Evolutionary conservation across 2,329 filamentous ascomycete genomes (phyloP).

Genomic region (Fusarium keratoplasticum): DNA sequence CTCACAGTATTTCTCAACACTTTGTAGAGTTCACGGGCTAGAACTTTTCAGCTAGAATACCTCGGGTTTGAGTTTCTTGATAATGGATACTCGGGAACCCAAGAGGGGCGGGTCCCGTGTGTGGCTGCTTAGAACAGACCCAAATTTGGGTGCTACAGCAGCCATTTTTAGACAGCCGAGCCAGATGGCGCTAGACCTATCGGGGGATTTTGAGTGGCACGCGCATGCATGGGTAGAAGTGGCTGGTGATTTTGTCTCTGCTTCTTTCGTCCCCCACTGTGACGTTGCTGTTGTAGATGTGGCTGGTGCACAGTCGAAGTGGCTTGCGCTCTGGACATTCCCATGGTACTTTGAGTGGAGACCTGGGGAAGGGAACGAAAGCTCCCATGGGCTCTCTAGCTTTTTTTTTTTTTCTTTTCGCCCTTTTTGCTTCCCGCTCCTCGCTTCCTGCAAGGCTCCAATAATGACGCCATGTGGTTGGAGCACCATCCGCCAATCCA

Average conservation of each 20-base stretch:
- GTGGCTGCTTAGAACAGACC: constrained; percentile 34
- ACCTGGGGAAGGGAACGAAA: constrained; percentile 8
- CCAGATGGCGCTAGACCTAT: constrained; percentile 23
- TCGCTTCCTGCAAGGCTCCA: constrained; percentile 29
- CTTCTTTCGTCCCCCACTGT: constrained; percentile 22
- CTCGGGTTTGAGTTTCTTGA: constrained; percentile 6
- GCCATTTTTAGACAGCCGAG: constrained; percentile 26
- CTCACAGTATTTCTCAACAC: constrained; percentile 30
- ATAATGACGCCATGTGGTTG: constrained; percentile 29
- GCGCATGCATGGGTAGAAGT: constrained; percentile 9
- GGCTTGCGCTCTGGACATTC: constrained; percentile 6
- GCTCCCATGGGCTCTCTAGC: not conserved
- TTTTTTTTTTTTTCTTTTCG: not conserved
- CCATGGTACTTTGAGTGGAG: constrained; percentile 22
- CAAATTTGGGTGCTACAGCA: constrained; percentile 35
- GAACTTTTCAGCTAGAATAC: not conserved
- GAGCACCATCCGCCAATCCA: constrained; percentile 20
- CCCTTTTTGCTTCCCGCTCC: not conserved
- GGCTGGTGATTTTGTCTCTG: too few species aligned
- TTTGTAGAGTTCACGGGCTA: constrained; percentile 14
- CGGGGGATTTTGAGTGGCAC: not conserved
- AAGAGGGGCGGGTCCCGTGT: constrained; percentile 9
- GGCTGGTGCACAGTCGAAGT: constrained; percentile 11
- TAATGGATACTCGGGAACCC: constrained; percentile 5
- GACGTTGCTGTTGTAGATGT: constrained; percentile 23